These are phyloP conservation scores for Colletotrichum shisoi DNA, from an alignment of 2,329 filamentous ascomycete genomes.

Conservation along the genomic window DNA sequence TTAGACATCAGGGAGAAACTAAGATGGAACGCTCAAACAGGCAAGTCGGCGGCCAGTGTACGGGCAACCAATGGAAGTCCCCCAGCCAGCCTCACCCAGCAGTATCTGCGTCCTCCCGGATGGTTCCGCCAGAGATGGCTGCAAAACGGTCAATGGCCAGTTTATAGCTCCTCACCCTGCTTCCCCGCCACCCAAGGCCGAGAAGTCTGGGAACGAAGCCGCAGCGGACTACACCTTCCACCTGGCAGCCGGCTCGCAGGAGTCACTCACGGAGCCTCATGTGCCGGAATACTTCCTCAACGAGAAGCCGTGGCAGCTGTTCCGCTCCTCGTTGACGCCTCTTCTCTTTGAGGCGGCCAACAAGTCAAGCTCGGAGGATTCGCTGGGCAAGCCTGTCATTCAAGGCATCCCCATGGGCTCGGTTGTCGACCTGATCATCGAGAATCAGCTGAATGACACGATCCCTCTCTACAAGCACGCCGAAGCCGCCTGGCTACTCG, in stretches of 20 bases:
- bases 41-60: slow-evolving; percentile 34
- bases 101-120: slow-evolving; percentile 40
- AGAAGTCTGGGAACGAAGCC: slow-evolving; percentile 35
- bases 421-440: slow-evolving; percentile 38
- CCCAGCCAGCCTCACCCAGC: slow-evolving; percentile 16
- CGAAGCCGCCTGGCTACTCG: slow-evolving; percentile 40
- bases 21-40: not conserved
- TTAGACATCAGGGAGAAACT: not conserved
- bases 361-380: not conserved
- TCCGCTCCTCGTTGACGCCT: slow-evolving; percentile 37
- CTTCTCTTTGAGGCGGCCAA: slow-evolving; percentile 36
- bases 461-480: slow-evolving; percentile 42
- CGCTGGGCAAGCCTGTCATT: slow-evolving; percentile 25
- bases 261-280: slow-evolving; percentile 24
- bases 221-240: slow-evolving; percentile 26
- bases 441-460: slow-evolving; percentile 31
- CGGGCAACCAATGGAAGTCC: slow-evolving; percentile 39
- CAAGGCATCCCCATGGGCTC: slow-evolving; percentile 26
- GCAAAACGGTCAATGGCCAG: slow-evolving; percentile 31
- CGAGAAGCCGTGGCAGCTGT: slow-evolving; percentile 36
- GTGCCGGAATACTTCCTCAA: slow-evolving; percentile 30
- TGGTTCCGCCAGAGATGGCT: slow-evolving; percentile 25
- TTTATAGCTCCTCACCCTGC: slow-evolving; percentile 36
- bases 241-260: slow-evolving; percentile 17
- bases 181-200: slow-evolving; percentile 19